Evolutionary conservation across 495 filamentous ascomycete genomes (phyloP).

Genomic region (Rusavskia elegans): DNA sequence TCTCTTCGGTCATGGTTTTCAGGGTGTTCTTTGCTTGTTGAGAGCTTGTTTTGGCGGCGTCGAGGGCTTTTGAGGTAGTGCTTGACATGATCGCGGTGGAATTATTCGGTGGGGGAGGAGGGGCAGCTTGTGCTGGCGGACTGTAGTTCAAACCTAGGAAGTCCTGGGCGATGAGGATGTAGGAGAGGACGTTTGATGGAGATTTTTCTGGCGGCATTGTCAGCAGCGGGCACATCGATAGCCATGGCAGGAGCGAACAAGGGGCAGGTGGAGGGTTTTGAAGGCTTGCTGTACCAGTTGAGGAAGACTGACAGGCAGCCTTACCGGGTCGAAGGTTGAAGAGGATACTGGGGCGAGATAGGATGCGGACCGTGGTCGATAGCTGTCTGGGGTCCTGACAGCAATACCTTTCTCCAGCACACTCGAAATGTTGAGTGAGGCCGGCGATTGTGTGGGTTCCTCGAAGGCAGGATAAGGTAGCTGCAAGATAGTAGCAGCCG

Average conservation of each 20-base stretch:
- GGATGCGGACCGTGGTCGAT: too few relatives aligned
- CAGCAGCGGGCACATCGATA: not conserved
- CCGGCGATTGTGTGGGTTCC: too few relatives aligned
- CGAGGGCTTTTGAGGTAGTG: constrained; percentile 1
- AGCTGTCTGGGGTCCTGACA: too few relatives aligned
- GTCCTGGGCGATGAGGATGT: not conserved
- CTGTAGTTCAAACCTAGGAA: not conserved
- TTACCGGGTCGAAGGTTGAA: too few relatives aligned
- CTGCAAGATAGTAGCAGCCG: not conserved
- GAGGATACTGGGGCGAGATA: too few relatives aligned
- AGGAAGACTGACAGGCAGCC: not conserved
- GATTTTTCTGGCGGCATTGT: not conserved
- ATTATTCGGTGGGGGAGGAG: not conserved
- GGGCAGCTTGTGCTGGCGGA: not conserved
- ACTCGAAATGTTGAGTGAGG: too few relatives aligned
- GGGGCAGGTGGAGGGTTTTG: too few relatives aligned
- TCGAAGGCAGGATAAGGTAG: not conserved
- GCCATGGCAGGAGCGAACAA: too few relatives aligned
- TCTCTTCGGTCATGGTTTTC: not conserved
- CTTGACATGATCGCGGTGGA: not conserved
- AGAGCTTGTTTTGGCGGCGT: not conserved
- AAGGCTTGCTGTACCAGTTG: not conserved
- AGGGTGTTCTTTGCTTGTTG: not conserved
- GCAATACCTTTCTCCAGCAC: too few relatives aligned
- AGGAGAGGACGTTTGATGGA: not conserved